Conservation (phyloP, 2,329 filamentous ascomycete species). For the Fusarium albosuccineum region DNA sequence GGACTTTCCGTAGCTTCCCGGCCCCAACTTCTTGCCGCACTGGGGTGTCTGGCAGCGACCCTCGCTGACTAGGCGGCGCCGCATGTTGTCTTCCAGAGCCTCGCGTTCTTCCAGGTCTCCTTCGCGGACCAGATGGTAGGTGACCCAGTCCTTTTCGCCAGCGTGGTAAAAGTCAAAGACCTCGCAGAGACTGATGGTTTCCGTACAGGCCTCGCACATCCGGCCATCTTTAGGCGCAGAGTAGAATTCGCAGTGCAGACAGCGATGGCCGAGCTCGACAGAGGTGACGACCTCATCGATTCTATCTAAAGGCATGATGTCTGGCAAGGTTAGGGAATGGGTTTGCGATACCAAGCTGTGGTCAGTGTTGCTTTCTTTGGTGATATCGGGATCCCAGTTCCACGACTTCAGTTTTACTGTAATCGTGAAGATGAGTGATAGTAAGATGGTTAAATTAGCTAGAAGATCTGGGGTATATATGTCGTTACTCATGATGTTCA, state of each 20-base stretch:
- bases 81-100: constrained; percentile 11
- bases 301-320: not conserved
- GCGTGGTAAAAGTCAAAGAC: constrained; percentile 1
- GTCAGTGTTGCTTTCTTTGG: not conserved
- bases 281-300: too few relatives aligned
- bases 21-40: not conserved
- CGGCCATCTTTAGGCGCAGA: not conserved
- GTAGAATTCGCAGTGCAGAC: constrained; percentile 29
- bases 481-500: constrained; percentile 38
- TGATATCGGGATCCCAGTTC: not conserved
- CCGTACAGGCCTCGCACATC: constrained; percentile 25
- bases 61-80: constrained; percentile 15
- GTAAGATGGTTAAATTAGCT: constrained; percentile 28
- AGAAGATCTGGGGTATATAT: constrained; percentile 38
- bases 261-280: not conserved
- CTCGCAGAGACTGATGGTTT: not conserved
- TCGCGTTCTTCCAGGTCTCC: constrained; percentile 8
- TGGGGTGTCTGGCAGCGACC: constrained; percentile 17
- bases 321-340: too few relatives aligned
- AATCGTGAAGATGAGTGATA: not conserved
- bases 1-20: too few relatives aligned
- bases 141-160: constrained; percentile 12
- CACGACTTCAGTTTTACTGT: not conserved
- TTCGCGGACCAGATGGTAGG: constrained; percentile 21
- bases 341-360: not conserved